These are phyloP conservation scores for Gaertneriomyces sp. DNA, from an alignment of 192 early-diverging fungal species.

Conservation along the genomic window DNA sequence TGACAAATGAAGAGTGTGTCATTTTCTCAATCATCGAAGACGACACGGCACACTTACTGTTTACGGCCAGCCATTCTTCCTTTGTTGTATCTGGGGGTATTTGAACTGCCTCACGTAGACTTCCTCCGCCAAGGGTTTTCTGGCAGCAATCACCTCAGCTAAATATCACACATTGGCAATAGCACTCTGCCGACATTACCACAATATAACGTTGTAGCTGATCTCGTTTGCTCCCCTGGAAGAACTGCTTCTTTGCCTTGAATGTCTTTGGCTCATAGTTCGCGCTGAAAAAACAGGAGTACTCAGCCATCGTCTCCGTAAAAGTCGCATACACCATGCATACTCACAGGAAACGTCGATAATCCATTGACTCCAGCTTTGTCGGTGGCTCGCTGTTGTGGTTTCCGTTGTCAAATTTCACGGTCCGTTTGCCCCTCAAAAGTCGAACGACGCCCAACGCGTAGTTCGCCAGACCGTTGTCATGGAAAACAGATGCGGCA, in stretches of 20 bases:
- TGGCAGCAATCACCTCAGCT: background rate
- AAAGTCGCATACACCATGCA: background rate
- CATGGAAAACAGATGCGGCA: too few relatives aligned
- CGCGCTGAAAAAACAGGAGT: background rate
- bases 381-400: too few relatives aligned
- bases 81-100: constrained; percentile 26
- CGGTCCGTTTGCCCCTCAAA: too few relatives aligned
- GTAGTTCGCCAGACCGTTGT: too few relatives aligned
- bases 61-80: constrained; percentile 35
- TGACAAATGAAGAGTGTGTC: too few relatives aligned
- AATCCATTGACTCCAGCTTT: constrained; percentile 14
- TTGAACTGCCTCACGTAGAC: constrained; percentile 20
- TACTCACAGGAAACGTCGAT: constrained; percentile 21
- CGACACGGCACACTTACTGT: constrained; percentile 16
- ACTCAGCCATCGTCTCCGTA: background rate
- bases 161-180: background rate
- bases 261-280: constrained; percentile 30
- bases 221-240: constrained; percentile 32
- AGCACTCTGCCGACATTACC: constrained; percentile 2
- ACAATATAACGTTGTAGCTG: constrained; percentile 41
- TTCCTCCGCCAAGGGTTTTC: constrained; percentile 38
- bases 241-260: constrained; percentile 31
- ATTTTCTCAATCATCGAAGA: too few relatives aligned
- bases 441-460: too few relatives aligned
- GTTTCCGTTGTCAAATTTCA: too few relatives aligned